These are phyloP conservation scores for Volvox reticuliferus DNA, from an alignment of 139 green algal species.

Conservation along the genomic window DNA sequence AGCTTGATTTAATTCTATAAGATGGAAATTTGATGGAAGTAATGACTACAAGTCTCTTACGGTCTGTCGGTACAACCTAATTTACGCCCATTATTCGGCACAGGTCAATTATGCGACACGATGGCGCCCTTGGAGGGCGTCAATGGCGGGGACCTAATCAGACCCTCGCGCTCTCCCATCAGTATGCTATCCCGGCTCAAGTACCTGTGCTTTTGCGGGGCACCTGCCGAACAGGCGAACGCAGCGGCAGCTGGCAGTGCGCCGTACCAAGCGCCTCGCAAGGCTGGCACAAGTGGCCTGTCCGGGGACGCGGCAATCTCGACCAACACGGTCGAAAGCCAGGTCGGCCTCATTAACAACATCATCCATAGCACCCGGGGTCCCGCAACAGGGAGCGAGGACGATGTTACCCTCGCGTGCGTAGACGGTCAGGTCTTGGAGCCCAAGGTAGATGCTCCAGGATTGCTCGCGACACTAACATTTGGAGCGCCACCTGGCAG, in stretches of 20 bases:
- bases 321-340: neutral
- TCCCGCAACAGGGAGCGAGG: neutral
- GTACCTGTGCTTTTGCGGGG: neutral
- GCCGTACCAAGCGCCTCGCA: neutral
- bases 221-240: neutral
- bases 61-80: neutral
- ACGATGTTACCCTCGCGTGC: neutral
- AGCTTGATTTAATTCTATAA: neutral
- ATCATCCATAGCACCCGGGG: neutral
- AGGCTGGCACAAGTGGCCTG: neutral
- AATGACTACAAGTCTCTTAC: neutral
- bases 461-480: neutral
- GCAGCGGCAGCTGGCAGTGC: no score
- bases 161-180: neutral
- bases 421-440: neutral
- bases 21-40: neutral
- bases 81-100: neutral
- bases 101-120: neutral
- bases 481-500: neutral
- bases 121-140: slow-evolving; percentile 1
- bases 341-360: neutral
- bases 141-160: neutral
- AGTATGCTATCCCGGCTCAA: slow-evolving; percentile 7
- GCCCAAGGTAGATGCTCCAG: neutral
- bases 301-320: neutral